Conservation (phyloP, 257 asterid species). For the Striga asiatica region DNA sequence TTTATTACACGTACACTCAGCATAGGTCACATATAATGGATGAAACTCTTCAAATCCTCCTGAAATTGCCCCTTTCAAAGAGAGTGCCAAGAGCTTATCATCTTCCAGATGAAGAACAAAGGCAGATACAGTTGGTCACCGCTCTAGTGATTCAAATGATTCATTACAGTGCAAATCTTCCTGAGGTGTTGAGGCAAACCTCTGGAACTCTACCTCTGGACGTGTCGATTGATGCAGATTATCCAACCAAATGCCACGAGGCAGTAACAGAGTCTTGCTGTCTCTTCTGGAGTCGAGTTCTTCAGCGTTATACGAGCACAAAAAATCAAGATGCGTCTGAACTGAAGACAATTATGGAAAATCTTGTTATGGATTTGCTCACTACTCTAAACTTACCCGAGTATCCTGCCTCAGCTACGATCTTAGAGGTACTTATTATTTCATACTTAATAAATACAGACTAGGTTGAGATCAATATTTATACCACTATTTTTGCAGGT, state of each 20-base stretch:
- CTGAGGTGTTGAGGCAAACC: constrained; percentile 60
- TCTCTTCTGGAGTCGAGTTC: constrained; percentile 98
- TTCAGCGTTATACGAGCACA: constrained; percentile 75
- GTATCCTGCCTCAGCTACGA: constrained; percentile 90
- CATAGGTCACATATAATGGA: constrained; percentile 92
- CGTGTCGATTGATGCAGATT: constrained; percentile 53
- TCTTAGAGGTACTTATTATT: constrained; percentile 61
- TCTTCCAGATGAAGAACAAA: constrained; percentile 95
- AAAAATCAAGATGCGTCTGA: constrained; percentile 90
- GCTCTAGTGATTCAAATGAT: constrained; percentile 80
- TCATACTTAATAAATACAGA: constrained; percentile 9
- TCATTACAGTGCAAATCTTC: constrained; percentile 87
- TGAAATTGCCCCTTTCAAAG: constrained; percentile 82
- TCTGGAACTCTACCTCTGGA: constrained; percentile 56
- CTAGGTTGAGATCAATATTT: constrained; percentile 16
- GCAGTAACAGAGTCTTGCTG: constrained; percentile 90
- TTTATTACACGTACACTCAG: constrained; percentile 56
- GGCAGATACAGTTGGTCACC: constrained; percentile 85
- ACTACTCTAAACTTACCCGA: constrained; percentile 87
- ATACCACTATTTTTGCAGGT: constrained; percentile 54
- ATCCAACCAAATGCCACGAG: constrained; percentile 76
- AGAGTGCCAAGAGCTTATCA: constrained; percentile 84
- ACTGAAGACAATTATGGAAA: constrained; percentile 80
- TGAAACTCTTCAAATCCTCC: constrained; percentile 79
- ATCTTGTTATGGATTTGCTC: constrained; percentile 88